phyloP scores from a whole-genome alignment of 2,329 filamentous ascomycete genomes.

The Aurifilum marmelostoma region DNA sequence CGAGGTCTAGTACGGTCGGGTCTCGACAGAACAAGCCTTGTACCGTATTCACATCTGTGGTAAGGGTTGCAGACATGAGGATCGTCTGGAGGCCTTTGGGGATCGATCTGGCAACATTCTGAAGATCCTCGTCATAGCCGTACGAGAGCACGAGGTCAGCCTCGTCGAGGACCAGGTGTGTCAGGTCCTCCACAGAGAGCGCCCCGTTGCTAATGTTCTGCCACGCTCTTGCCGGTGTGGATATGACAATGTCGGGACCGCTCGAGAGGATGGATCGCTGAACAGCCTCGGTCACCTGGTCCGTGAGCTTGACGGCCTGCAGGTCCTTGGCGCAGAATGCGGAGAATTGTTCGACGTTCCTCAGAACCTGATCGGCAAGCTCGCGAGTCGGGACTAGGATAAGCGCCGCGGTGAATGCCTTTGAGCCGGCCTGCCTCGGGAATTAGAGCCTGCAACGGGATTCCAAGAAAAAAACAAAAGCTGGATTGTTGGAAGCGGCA shows the following conservation, averaged over 20 bases:
- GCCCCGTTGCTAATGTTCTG: conserved; percentile 75
- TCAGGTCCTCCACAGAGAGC: conserved; percentile 71
- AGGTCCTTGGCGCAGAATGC: conserved; percentile 85
- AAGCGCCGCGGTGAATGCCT: conserved; percentile 69
- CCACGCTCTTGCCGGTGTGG: conserved; percentile 84
- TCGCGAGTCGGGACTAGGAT: conserved; percentile 94
- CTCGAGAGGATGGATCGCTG: conserved; percentile 85
- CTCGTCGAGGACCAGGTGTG: conserved; percentile 87
- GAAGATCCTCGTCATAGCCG: conserved; percentile 88
- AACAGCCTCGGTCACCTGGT: conserved; percentile 87
- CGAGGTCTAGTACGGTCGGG: conserved; percentile 78
- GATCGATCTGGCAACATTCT: conserved; percentile 74
- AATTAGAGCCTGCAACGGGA: conserved; percentile 12
- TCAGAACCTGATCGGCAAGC: conserved; percentile 87
- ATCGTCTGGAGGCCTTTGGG: conserved; percentile 88
- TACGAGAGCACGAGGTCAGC: conserved; percentile 93
- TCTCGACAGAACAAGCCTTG: conserved; percentile 84
- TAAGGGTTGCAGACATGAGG: conserved; percentile 92
- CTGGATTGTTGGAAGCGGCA: neutral
- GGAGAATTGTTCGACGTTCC: conserved; percentile 75
- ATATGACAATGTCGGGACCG: conserved; percentile 84
- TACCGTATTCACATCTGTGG: conserved; percentile 81
- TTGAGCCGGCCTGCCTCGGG: conserved; percentile 48
- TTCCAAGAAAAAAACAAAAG: conserved; percentile 30
- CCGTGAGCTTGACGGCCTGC: conserved; percentile 81